Percentiles rank a stretch among this genome's conserved stretches.
These are phyloP conservation scores for Plasmodium falciparum DNA, from an alignment of 169 alveolate genomes.

Conservation along the genomic window DNA sequence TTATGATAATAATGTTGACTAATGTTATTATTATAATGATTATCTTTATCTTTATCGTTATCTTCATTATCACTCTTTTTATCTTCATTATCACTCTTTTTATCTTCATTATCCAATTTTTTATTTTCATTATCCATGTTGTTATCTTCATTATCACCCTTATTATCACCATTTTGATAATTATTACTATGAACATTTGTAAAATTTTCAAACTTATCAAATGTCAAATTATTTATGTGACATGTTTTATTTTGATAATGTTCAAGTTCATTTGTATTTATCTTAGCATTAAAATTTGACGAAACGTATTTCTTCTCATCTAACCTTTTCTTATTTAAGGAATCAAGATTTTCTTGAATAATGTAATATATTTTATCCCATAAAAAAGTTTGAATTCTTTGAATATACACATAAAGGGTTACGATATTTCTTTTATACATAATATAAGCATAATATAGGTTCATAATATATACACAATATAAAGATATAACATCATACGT, in stretches of 20 bases:
- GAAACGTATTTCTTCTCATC: neutral
- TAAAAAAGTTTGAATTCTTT: slow-evolving; percentile 22
- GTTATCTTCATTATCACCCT: neutral
- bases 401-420: slow-evolving; percentile 20
- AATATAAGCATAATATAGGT: slow-evolving; percentile 10
- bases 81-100: too few species aligned
- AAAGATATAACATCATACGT: slow-evolving; percentile 54
- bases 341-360: slow-evolving; percentile 22
- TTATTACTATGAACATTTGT: neutral
- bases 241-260: neutral
- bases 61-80: too few species aligned
- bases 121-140: too few species aligned
- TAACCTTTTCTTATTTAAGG: neutral
- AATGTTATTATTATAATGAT: too few species aligned
- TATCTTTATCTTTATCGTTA: too few species aligned
- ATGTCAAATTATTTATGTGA: too few species aligned
- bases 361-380: slow-evolving; percentile 43
- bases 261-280: neutral
- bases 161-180: neutral
- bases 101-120: too few species aligned
- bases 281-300: neutral
- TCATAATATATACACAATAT: slow-evolving; percentile 43
- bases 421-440: slow-evolving; percentile 17
- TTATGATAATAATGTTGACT: too few species aligned
- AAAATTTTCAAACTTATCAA: neutral